phyloP scores from a whole-genome alignment of 2,329 filamentous ascomycete genomes.

The Talaromyces sp. region DNA sequence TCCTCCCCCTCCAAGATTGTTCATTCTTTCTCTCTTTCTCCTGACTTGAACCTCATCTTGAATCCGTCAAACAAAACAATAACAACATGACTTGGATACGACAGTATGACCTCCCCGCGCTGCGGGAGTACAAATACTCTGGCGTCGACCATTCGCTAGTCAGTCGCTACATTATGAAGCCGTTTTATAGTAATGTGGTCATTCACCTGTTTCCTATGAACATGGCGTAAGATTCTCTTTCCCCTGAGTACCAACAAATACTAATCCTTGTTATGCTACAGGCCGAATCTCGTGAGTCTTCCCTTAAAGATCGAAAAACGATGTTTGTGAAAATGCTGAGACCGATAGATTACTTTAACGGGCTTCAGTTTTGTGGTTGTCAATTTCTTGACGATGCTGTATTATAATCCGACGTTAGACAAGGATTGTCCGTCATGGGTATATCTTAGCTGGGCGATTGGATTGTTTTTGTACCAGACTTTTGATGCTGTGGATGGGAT shows the following conservation, averaged over 20 bases:
- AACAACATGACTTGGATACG: conserved; percentile 85
- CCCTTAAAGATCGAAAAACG: background rate
- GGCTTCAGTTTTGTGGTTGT: conserved; percentile 85
- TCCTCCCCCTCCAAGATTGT: background rate
- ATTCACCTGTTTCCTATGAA: conserved; percentile 92
- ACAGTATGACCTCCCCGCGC: conserved; percentile 79
- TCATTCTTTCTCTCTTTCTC: background rate
- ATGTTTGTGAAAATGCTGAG: background rate
- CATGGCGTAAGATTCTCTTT: conserved; percentile 66
- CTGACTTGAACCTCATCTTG: background rate
- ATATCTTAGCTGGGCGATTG: conserved; percentile 84
- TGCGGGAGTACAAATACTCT: conserved; percentile 94
- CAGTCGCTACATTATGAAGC: conserved; percentile 92
- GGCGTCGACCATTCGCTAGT: conserved; percentile 84
- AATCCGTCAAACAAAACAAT: background rate
- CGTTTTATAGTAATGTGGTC: conserved; percentile 92
- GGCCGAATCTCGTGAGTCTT: conserved; percentile 49
- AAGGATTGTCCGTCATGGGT: conserved; percentile 94
- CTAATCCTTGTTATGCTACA: conserved; percentile 19
- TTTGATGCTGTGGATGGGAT: conserved; percentile 96
- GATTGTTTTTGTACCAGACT: conserved; percentile 93
- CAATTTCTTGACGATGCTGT: conserved; percentile 88
- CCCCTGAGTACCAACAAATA: background rate
- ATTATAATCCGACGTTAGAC: conserved; percentile 93
- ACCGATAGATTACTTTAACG: conserved; percentile 70